These are phyloP conservation scores for Geotrichum carabidarum DNA, from an alignment of 1,139 yeast species.

Conservation along the genomic window DNA sequence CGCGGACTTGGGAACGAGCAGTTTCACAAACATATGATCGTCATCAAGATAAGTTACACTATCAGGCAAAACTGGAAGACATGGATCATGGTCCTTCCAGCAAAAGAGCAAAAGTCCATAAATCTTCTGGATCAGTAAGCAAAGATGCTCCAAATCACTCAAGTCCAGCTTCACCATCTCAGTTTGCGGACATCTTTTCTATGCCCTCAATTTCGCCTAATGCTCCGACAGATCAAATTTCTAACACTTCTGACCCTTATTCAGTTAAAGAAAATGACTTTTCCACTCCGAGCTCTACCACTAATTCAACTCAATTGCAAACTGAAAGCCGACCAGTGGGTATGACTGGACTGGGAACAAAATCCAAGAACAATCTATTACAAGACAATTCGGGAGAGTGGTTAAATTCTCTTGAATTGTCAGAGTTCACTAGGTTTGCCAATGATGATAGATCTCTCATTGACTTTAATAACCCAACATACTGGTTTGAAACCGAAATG, in stretches of 20 bases:
- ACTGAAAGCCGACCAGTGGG: neutral
- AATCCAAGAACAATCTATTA: constrained; percentile 11
- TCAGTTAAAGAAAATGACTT: neutral
- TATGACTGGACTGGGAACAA: constrained; percentile 4
- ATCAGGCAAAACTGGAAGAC: no score
- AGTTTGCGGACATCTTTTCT: constrained; percentile 14
- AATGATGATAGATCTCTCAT: neutral
- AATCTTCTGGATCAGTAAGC: no score
- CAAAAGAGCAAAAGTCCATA: no score
- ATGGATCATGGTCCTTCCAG: no score
- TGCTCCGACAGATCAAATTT: neutral
- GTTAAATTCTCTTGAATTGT: constrained; percentile 17
- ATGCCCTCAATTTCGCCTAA: neutral
- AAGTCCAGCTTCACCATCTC: constrained; percentile 14
- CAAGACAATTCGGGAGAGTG: constrained; percentile 19
- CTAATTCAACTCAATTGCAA: neutral
- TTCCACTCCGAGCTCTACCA: neutral
- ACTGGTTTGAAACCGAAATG: constrained; percentile 10
- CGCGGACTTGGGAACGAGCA: constrained; percentile 18
- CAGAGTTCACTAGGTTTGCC: constrained; percentile 15
- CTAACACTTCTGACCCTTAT: neutral
- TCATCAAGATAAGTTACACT: no score
- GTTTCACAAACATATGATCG: neutral
- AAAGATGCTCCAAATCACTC: neutral
- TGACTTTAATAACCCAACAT: constrained; percentile 9